Base-by-base conservation (phyloP, 257 asterid species). In the Vinca minor region DNA sequence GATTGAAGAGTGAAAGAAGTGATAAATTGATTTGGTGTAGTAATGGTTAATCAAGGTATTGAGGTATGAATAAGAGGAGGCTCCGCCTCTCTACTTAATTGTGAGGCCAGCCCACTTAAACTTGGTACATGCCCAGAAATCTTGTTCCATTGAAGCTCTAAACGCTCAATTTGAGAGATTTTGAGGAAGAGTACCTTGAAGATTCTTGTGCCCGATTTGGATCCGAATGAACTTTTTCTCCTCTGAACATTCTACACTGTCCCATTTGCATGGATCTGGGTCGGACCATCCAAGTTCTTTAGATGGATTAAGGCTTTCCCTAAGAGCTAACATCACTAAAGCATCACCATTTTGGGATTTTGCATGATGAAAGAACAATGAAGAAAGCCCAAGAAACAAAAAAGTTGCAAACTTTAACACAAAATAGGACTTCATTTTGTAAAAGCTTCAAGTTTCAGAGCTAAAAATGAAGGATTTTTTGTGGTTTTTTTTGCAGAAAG, bases 261-360 rank as follows among this genome's bases (percentile, higher is more conserved):
- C 39, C 98, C 98, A 91, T 55, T 83, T 81, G 52, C 96, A 91
- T 21, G 95, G 91, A 82, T 91, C 96, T 76, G 87, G 87, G 84
- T 78, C 95, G 58, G 84, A 73, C 98, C 96, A 91, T 1, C 77
- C 71, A 3, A 85, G 71, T 6, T 55, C 79, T 26, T 64, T 73
- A 5, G 87, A 85, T 54, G 85, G 71, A 59, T 73, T 88, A 31
- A 91, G 76, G 82, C 83, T 81, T 64, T 80, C 82, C 78, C 77
- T 84, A 73, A 91, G 89, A 32, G 83, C 91, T 32, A 83, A 63
- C 96, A 91, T 88, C 26, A 76, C 91, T 1, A 86, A 34, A 11
- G 83, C 83, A 54, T 91, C n/a, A n/a, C n/a, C 82, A 59, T 46
- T 36, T 67, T 85, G 87, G 42, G 81, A 77, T 59, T 69, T 65